These are phyloP conservation scores for Ophiostoma triangulosporum DNA, from an alignment of 2,329 filamentous ascomycete genomes.

Conservation along the genomic window DNA sequence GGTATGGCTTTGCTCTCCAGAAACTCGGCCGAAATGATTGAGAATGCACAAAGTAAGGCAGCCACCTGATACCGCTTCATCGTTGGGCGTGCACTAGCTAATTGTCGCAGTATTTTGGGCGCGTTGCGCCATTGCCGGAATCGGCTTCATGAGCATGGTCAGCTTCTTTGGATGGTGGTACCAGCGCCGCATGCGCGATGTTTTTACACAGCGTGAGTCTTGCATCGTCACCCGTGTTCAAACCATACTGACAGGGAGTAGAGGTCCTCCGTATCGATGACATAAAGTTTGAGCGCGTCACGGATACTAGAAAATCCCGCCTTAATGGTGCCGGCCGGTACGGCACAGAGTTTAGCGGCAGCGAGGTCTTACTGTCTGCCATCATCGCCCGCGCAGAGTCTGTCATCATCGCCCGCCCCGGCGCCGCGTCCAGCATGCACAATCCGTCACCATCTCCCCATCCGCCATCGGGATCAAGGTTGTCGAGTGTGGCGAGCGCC, in stretches of 20 bases:
- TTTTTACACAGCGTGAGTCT: conserved; percentile 13
- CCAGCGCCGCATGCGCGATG: conserved; percentile 17
- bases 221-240: too few species aligned
- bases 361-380: neutral
- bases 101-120: conserved; percentile 13
- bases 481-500: neutral
- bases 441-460: too few species aligned
- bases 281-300: neutral
- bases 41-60: neutral
- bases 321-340: too few species aligned
- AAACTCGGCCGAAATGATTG: neutral
- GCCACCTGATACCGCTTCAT: neutral
- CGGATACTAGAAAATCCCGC: neutral
- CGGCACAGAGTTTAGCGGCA: neutral
- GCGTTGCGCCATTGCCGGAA: conserved; percentile 15
- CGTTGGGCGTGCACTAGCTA: neutral
- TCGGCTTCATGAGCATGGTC: conserved; percentile 16
- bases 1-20: conserved; percentile 10
- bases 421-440: too few species aligned
- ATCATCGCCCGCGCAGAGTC: neutral
- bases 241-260: neutral
- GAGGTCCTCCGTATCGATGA: neutral
- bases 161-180: conserved; percentile 19
- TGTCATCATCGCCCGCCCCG: neutral
- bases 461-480: too few species aligned